Percentiles rank a stretch among this genome's conserved stretches.
Conservation (phyloP, 306 rosid genomes). For the Echinosophora koreensis region DNA sequence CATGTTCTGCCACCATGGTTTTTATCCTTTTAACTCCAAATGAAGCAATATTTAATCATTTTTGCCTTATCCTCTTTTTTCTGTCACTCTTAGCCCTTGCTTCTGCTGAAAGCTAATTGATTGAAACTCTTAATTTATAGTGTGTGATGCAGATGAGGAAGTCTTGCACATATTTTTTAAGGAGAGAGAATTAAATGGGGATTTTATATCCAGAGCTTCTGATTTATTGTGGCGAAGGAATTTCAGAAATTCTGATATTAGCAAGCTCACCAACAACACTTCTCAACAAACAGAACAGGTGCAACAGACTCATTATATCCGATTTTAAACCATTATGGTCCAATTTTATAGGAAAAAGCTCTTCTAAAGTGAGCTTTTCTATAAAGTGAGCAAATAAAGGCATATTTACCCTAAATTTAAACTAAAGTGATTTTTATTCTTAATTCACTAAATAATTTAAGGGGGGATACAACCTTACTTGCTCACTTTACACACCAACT, state of each 20-base stretch:
- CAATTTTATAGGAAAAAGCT: not conserved
- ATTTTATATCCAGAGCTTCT: conserved; percentile 76
- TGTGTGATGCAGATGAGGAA: conserved; percentile 69
- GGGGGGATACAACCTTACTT: too few species aligned
- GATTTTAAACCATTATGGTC: conserved; percentile 36
- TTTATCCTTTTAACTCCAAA: conserved; percentile 4
- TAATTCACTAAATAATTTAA: not conserved
- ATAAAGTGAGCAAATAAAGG: not conserved
- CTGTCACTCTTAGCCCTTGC: not conserved
- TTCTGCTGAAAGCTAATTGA: conserved; percentile 44
- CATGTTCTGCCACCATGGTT: not conserved
- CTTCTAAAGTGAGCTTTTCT: not conserved
- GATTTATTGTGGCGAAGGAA: conserved; percentile 84
- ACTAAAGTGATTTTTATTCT: not conserved
- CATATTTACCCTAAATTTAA: not conserved
- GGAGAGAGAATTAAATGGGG: conserved; percentile 80
- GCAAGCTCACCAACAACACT: conserved; percentile 32
- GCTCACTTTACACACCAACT: not conserved
- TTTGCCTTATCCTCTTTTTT: conserved; percentile 7
- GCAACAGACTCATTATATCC: conserved; percentile 15
- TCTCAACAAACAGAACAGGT: conserved; percentile 65
- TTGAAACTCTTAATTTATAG: conserved; percentile 50
- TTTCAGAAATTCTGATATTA: conserved; percentile 48
- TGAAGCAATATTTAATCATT: conserved; percentile 19
- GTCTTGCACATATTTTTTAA: conserved; percentile 72